These are phyloP conservation scores for Suillus ampliporus DNA, from an alignment of 768 basidiomycete genomes.

Conservation along the genomic window DNA sequence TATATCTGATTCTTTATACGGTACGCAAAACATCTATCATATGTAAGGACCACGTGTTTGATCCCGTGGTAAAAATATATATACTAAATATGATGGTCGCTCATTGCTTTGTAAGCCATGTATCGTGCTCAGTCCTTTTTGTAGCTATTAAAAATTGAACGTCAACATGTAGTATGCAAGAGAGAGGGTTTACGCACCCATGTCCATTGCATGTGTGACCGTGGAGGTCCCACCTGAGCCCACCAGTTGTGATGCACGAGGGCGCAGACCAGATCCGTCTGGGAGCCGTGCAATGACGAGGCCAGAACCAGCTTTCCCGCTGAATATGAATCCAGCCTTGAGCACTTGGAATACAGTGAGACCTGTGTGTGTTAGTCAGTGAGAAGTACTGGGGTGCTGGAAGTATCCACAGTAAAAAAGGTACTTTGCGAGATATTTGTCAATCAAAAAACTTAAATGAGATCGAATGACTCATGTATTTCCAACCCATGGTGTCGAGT, in stretches of 20 bases:
- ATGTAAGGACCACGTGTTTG: too few species aligned
- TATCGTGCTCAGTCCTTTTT: too few species aligned
- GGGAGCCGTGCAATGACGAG: conserved; percentile 90
- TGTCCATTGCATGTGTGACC: too few species aligned
- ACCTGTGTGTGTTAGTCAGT: conserved; percentile 50
- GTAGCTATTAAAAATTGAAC: too few species aligned
- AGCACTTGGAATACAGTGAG: conserved; percentile 94
- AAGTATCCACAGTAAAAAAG: conserved; percentile 62
- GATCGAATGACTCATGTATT: conserved; percentile 40
- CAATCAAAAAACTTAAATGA: not conserved
- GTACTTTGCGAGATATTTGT: conserved; percentile 40
- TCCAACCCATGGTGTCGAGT: conserved; percentile 55
- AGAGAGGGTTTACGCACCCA: too few species aligned
- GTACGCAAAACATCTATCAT: too few species aligned
- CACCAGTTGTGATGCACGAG: conserved; percentile 95
- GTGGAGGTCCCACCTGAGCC: conserved; percentile 95
- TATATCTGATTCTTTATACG: too few species aligned
- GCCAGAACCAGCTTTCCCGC: conserved; percentile 93
- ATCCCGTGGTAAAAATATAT: too few species aligned
- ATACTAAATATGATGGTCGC: too few species aligned
- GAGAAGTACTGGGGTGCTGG: conserved; percentile 3
- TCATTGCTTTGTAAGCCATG: too few species aligned
- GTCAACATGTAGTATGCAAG: too few species aligned
- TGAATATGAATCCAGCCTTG: conserved; percentile 94
- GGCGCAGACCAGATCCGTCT: conserved; percentile 98